Conservation (phyloP, 441 rosid species). For the Biscutella laevigata region DNA sequence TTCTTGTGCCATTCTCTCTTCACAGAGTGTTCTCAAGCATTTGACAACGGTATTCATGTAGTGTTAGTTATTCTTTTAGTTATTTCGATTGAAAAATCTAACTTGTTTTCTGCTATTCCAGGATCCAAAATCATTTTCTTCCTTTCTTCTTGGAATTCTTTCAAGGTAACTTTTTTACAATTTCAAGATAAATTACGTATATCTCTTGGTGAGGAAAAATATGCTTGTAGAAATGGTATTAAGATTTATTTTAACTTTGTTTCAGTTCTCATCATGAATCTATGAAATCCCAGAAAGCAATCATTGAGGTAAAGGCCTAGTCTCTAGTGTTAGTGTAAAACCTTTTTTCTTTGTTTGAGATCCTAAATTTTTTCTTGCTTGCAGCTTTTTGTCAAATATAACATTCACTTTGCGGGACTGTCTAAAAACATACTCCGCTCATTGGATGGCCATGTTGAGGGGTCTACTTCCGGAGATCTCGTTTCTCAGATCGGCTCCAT, state of each 20-base stretch:
- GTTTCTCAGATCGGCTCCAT: conserved; percentile 81
- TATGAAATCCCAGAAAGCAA: conserved; percentile 90
- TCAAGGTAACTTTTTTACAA: conserved; percentile 52
- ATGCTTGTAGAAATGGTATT: conserved; percentile 7
- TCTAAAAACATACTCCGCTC: conserved; percentile 72
- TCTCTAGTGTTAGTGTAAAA: not conserved
- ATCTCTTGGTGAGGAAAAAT: not conserved
- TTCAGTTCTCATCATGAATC: conserved; percentile 96
- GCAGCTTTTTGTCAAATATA: conserved; percentile 99
- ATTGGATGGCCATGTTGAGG: conserved; percentile 52
- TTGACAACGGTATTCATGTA: conserved; percentile 64
- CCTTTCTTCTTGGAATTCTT: conserved; percentile 82
- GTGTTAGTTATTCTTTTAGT: conserved; percentile 21
- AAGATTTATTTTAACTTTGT: conserved; percentile 16
- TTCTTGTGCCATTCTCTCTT: conserved; percentile 88
- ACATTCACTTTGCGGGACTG: conserved; percentile 88
- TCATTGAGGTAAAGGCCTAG: conserved; percentile 65
- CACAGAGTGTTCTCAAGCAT: conserved; percentile 91
- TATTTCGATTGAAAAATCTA: conserved; percentile 7
- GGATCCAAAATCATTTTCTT: conserved; percentile 79
- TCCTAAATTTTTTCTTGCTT: conserved; percentile 24
- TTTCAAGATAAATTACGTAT: conserved; percentile 3
- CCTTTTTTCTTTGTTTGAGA: conserved; percentile 10
- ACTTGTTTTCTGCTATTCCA: conserved; percentile 37
- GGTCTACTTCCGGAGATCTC: conserved; percentile 63